Percentiles rank a stretch among this genome's conserved stretches.
These are phyloP conservation scores for Candida glucosophila DNA, from an alignment of 1,139 yeast genomes.

Conservation along the genomic window DNA sequence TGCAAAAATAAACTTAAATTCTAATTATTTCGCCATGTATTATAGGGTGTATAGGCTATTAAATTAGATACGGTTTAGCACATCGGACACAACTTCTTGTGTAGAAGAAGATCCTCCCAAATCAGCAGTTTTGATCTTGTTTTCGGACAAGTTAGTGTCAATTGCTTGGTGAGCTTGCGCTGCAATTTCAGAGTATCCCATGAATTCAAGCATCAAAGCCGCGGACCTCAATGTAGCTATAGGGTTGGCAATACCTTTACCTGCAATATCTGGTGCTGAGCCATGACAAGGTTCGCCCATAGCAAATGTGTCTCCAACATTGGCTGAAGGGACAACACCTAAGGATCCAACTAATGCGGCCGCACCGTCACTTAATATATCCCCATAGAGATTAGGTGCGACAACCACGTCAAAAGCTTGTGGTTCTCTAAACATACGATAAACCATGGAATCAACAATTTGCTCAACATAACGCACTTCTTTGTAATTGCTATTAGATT, in stretches of 20 bases:
- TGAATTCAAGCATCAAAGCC: conserved; percentile 93
- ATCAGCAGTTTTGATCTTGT: conserved; percentile 83
- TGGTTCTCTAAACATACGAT: conserved; percentile 97
- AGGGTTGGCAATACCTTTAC: conserved; percentile 91
- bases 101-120: conserved; percentile 87
- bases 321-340: conserved; percentile 97
- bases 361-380: conserved; percentile 95
- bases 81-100: conserved; percentile 77
- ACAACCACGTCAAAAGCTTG: conserved; percentile 95
- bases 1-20: not conserved
- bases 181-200: conserved; percentile 87
- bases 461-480: conserved; percentile 76
- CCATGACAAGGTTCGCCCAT: conserved; percentile 99
- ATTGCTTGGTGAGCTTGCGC: conserved; percentile 90
- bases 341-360: conserved; percentile 97
- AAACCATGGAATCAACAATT: conserved; percentile 98
- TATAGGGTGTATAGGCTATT: too few species aligned
- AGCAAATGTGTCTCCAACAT: conserved; percentile 91
- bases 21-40: too few species aligned
- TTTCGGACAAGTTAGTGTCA: conserved; percentile 82
- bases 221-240: conserved; percentile 96
- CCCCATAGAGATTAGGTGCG: conserved; percentile 97
- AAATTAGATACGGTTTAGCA: conserved; percentile 41
- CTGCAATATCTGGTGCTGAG: conserved; percentile 97
- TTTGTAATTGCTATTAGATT: conserved; percentile 51